Evolutionary conservation across 495 filamentous ascomycete genomes (phyloP).

Genomic region (Aspergillus bridgeri): DNA sequence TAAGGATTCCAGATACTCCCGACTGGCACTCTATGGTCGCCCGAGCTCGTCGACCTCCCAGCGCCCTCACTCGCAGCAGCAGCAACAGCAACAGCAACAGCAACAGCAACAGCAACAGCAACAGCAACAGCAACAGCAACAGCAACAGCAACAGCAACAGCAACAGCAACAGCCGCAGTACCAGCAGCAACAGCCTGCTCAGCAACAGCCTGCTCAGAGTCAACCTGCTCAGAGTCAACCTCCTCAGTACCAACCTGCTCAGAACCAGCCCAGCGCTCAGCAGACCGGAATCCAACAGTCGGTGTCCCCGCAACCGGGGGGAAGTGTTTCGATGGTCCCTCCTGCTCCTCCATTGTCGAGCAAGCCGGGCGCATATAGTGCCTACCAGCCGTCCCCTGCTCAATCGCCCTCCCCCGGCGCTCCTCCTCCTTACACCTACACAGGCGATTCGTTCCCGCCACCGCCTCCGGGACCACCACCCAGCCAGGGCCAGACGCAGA

Average conservation of each 20-base stretch:
- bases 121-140: neutral
- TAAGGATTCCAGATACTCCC: conserved; percentile 58
- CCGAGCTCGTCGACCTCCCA: conserved; percentile 21
- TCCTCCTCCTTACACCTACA: conserved; percentile 29
- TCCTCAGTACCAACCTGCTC: conserved; percentile 5
- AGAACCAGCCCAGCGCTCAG: conserved; percentile 8
- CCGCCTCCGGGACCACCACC: conserved; percentile 37
- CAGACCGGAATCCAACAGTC: conserved; percentile 4
- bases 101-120: neutral
- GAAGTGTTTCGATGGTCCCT: too few species aligned
- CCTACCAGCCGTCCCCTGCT: conserved; percentile 10
- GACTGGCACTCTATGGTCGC: conserved; percentile 43
- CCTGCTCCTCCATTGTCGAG: too few species aligned
- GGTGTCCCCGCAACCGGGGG: conserved; percentile 1
- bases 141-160: conserved; percentile 7
- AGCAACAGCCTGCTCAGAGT: conserved; percentile 12
- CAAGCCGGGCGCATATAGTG: neutral
- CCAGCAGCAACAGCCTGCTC: conserved; percentile 9
- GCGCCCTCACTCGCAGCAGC: conserved; percentile 5
- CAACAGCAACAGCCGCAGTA: conserved; percentile 11
- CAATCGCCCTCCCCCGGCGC: conserved; percentile 8
- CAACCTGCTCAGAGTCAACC: too few species aligned
- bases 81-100: neutral
- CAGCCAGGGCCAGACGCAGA: conserved; percentile 14
- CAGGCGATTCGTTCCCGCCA: conserved; percentile 43